Evolutionary conservation across 148 eudicot species (phyloP).

Genomic region (Amaranthus hypochondriacus): DNA sequence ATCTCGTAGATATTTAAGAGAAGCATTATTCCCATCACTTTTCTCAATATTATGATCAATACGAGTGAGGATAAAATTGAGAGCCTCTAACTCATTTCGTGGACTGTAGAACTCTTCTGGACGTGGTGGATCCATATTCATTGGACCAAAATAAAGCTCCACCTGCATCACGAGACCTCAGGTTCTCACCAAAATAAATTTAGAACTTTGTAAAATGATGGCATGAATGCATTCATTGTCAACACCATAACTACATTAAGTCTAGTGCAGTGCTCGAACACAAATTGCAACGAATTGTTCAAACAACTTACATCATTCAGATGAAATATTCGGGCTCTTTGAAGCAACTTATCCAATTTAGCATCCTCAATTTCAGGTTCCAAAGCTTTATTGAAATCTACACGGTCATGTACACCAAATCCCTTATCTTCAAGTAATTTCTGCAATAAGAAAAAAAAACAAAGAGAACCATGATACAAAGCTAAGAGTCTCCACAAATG

Average conservation of each 20-base stretch:
- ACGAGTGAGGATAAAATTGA: constrained; percentile 46
- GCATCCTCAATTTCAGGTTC: constrained; percentile 29
- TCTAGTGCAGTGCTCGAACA: background rate
- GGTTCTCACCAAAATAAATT: constrained; percentile 1
- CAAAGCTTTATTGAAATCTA: constrained; percentile 30
- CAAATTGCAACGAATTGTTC: background rate
- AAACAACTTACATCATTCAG: constrained; percentile 58
- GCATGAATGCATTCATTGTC: background rate
- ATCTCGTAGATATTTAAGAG: constrained; percentile 33
- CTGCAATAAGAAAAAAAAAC: constrained; percentile 29
- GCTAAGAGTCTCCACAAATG: background rate
- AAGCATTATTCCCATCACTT: constrained; percentile 13
- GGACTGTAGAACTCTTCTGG: constrained; percentile 39
- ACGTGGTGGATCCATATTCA: constrained; percentile 25
- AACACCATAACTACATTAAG: background rate
- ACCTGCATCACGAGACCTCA: constrained; percentile 43
- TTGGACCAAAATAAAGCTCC: constrained; percentile 66
- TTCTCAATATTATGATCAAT: constrained; percentile 37
- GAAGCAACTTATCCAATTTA: constrained; percentile 45
- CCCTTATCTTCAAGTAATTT: constrained; percentile 49
- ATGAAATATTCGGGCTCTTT: constrained; percentile 56
- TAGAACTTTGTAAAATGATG: background rate
- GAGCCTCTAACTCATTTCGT: constrained; percentile 80
- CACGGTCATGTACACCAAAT: constrained; percentile 30
- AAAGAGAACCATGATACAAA: background rate